Percentiles rank a stretch among this genome's conserved stretches.
phyloP scores from a whole-genome alignment of 371 early-diverging fungal genomes.

The Homolaphlyctis polyrhiza region DNA sequence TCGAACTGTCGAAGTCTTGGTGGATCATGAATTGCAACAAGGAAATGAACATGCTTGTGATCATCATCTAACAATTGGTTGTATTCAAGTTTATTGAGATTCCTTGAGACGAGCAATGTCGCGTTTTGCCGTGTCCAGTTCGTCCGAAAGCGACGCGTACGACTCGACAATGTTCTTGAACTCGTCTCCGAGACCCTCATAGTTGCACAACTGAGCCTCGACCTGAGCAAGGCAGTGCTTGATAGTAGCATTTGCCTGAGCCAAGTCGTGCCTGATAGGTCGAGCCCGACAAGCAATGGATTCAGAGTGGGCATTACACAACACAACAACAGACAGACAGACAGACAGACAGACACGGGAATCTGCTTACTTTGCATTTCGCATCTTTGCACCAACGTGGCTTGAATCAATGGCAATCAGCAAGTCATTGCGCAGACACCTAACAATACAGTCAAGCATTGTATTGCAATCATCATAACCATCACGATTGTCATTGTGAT shows the following conservation, averaged over 20 bases:
- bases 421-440: not conserved
- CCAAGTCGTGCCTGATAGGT: not conserved
- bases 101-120: not conserved
- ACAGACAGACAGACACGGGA: not conserved
- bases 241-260: not conserved
- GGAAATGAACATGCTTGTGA: not conserved
- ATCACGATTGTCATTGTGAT: no score
- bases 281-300: not conserved
- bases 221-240: not conserved
- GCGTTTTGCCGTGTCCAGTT: not conserved
- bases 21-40: no score
- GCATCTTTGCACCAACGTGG: not conserved
- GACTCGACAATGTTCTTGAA: constrained; percentile 1
- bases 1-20: no score
- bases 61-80: not conserved
- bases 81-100: not conserved
- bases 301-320: not conserved
- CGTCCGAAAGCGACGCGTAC: not conserved
- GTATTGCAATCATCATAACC: no score
- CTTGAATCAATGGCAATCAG: not conserved
- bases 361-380: not conserved
- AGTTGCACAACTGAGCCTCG: not conserved
- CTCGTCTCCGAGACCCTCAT: not conserved
- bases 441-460: not conserved
- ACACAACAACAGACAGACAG: not conserved